A percentile compares a stretch with the other conserved stretches of the same genome.
phyloP scores from a whole-genome alignment of 805 yeast genomes.

The Candida xyloterini region DNA sequence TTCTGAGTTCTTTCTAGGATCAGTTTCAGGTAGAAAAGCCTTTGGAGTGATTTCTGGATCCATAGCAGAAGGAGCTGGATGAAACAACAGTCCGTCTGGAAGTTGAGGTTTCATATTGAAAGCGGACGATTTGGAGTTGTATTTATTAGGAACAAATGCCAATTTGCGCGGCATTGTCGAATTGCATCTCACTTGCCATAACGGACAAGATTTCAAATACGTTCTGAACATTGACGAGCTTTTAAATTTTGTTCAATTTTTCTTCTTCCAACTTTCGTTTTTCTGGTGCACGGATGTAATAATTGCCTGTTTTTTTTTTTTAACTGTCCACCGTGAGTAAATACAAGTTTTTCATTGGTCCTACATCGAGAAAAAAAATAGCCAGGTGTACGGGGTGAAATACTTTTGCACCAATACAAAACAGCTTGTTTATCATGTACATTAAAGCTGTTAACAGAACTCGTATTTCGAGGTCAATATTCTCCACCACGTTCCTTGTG shows the following conservation, averaged over 20 bases:
- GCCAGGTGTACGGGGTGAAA: constrained; percentile 7
- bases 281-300: constrained; percentile 11
- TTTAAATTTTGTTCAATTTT: constrained; percentile 3
- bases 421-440: constrained; percentile 38
- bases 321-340: constrained; percentile 2
- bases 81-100: constrained; percentile 34
- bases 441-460: constrained; percentile 57
- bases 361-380: not conserved
- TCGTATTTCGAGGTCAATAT: constrained; percentile 59
- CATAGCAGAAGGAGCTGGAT: constrained; percentile 36
- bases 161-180: constrained; percentile 23
- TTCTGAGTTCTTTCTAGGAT: constrained; percentile 28
- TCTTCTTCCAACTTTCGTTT: not conserved
- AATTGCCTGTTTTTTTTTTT: not conserved
- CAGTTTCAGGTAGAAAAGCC: constrained; percentile 33
- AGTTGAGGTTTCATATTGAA: constrained; percentile 34
- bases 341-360: constrained; percentile 4
- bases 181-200: constrained; percentile 7
- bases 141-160: constrained; percentile 36
- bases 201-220: not conserved
- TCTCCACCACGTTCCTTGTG: constrained; percentile 71
- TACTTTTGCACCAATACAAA: constrained; percentile 1
- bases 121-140: constrained; percentile 35
- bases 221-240: constrained; percentile 1
- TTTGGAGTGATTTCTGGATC: constrained; percentile 35